phyloP scores from a whole-genome alignment of 169 alveolate species.

The Cryptosporidium meleagridis region DNA sequence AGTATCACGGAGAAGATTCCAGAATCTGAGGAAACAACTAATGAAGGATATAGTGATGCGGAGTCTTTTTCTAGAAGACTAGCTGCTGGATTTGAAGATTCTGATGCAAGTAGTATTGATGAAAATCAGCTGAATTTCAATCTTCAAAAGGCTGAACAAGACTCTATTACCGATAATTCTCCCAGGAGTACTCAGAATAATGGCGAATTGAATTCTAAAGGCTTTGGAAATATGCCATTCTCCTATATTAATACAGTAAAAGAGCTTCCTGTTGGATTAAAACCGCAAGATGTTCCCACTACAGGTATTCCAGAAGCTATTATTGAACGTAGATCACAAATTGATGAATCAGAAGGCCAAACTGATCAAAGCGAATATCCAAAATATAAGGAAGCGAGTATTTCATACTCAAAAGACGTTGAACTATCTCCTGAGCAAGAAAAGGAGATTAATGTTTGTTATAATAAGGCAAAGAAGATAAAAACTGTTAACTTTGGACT shows the following conservation, averaged over 20 bases:
- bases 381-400: not conserved
- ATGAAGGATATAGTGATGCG: slow-evolving; percentile 9
- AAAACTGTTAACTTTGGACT: slow-evolving; percentile 61
- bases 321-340: not conserved
- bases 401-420: slow-evolving; percentile 28
- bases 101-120: not conserved
- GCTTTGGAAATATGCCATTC: slow-evolving; percentile 34
- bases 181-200: not conserved
- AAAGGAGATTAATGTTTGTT: slow-evolving; percentile 35
- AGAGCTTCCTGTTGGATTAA: slow-evolving; percentile 16
- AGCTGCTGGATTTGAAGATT: not conserved
- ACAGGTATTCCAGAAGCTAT: slow-evolving; percentile 5
- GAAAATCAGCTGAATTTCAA: not conserved
- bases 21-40: slow-evolving; percentile 11
- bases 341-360: not conserved
- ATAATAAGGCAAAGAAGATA: slow-evolving; percentile 33
- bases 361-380: not conserved
- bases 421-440: slow-evolving; percentile 58
- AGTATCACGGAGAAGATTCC: not conserved
- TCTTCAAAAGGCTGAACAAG: not conserved
- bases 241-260: slow-evolving; percentile 38
- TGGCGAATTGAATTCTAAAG: not conserved
- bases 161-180: not conserved
- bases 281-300: not conserved
- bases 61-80: slow-evolving; percentile 5